These are phyloP conservation scores for Dactylella cylindrospora DNA, from an alignment of 2,329 filamentous ascomycete species.

Conservation along the genomic window DNA sequence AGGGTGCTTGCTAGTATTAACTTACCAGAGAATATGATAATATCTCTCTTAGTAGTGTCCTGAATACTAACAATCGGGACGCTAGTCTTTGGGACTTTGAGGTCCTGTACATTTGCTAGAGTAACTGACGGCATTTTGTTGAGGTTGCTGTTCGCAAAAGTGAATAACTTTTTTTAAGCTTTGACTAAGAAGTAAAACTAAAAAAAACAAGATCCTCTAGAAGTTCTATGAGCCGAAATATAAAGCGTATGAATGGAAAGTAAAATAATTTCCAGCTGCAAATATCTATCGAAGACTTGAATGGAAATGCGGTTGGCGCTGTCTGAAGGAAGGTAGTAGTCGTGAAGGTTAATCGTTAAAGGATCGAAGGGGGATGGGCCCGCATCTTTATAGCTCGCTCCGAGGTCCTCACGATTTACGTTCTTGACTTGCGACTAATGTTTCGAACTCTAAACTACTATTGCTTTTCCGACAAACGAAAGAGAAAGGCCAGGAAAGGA, in stretches of 20 bases:
- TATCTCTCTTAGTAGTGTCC: conserved; percentile 52
- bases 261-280: too few relatives aligned
- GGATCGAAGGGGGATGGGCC: conserved; percentile 1
- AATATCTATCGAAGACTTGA: background rate
- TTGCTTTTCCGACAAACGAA: too few relatives aligned
- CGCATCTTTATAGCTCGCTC: conserved; percentile 24
- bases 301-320: background rate
- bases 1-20: background rate
- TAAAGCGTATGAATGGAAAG: too few relatives aligned
- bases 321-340: background rate
- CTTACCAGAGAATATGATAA: conserved; percentile 56
- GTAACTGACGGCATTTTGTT: conserved; percentile 35
- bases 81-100: conserved; percentile 44
- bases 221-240: too few relatives aligned
- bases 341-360: background rate
- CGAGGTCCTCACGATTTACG: conserved; percentile 7
- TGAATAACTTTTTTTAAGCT: too few relatives aligned
- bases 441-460: too few relatives aligned
- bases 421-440: too few relatives aligned
- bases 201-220: too few relatives aligned
- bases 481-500: conserved; percentile 4
- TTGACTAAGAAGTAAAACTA: too few relatives aligned
- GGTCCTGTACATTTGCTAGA: conserved; percentile 43
- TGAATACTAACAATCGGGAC: conserved; percentile 47
- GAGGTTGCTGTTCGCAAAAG: too few relatives aligned